Conservation (phyloP, 441 rosid species). For the Erodium chrysanthum region DNA sequence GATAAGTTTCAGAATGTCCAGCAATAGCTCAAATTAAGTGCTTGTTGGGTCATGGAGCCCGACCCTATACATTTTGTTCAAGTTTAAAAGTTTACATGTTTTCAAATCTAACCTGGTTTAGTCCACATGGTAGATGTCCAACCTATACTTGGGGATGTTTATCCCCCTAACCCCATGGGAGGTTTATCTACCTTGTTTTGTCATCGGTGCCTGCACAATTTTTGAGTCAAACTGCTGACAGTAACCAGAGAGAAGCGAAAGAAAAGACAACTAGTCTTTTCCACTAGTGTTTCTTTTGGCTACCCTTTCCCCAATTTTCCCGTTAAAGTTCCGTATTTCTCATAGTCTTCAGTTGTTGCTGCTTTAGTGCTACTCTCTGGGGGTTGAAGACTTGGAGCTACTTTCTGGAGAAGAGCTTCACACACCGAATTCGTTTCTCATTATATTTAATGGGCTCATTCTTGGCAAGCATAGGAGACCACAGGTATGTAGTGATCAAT, state of each 20-base stretch:
- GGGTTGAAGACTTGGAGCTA: slow-evolving; percentile 71
- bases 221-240: background rate
- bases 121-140: no score
- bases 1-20: background rate
- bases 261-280: background rate
- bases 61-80: no score
- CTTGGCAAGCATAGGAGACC: slow-evolving; percentile 94
- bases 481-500: slow-evolving; percentile 38
- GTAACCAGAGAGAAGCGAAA: background rate
- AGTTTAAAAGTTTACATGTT: no score
- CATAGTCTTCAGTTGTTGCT: slow-evolving; percentile 4
- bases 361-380: slow-evolving; percentile 69
- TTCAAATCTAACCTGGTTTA: no score
- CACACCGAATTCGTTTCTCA: slow-evolving; percentile 64
- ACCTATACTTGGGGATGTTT: no score
- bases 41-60: no score
- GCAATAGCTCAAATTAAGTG: background rate
- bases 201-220: background rate
- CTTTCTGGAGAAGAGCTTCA: slow-evolving; percentile 92
- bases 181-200: background rate
- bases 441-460: slow-evolving; percentile 79
- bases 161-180: background rate
- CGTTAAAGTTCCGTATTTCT: slow-evolving; percentile 3
- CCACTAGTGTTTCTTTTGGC: background rate
- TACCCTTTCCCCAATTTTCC: background rate